A percentile compares a stretch with the other conserved stretches of the same genome.
phyloP scores from a whole-genome alignment of 2,329 filamentous ascomycete genomes.

The Trichoderma citrinoviride region DNA sequence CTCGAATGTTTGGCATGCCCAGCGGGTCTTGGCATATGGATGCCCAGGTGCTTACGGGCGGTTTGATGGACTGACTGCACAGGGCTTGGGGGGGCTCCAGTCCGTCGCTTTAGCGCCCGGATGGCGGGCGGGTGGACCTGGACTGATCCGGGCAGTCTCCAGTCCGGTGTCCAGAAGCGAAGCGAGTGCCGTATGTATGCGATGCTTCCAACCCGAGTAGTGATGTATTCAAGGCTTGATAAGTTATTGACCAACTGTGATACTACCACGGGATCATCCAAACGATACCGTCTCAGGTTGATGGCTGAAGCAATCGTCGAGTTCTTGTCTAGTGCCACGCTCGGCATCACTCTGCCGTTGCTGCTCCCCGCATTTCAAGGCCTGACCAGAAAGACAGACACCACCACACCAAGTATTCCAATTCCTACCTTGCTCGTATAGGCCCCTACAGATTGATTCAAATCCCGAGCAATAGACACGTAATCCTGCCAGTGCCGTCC shows the following conservation, averaged over 20 bases:
- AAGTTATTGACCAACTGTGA: too few relatives aligned
- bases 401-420: neutral
- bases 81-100: neutral
- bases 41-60: neutral
- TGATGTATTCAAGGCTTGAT: too few relatives aligned
- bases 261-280: too few relatives aligned
- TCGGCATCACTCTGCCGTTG: neutral
- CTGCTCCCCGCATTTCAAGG: neutral
- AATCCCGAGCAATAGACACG: neutral
- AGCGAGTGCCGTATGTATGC: neutral
- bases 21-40: neutral
- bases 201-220: too few relatives aligned
- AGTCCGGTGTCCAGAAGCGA: neutral
- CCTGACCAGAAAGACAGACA: neutral
- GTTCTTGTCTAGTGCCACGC: neutral
- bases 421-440: too few relatives aligned
- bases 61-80: neutral
- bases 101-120: slow-evolving; percentile 8
- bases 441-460: neutral
- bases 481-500: neutral
- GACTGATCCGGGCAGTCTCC: neutral
- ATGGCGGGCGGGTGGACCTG: neutral
- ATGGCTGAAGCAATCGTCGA: too few relatives aligned
- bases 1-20: neutral
- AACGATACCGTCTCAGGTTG: too few relatives aligned